Percentiles rank a stretch among this genome's conserved stretches.
Evolutionary conservation across 2,329 filamentous ascomycete species (phyloP).

Genomic region (Aspergillus sp.): DNA sequence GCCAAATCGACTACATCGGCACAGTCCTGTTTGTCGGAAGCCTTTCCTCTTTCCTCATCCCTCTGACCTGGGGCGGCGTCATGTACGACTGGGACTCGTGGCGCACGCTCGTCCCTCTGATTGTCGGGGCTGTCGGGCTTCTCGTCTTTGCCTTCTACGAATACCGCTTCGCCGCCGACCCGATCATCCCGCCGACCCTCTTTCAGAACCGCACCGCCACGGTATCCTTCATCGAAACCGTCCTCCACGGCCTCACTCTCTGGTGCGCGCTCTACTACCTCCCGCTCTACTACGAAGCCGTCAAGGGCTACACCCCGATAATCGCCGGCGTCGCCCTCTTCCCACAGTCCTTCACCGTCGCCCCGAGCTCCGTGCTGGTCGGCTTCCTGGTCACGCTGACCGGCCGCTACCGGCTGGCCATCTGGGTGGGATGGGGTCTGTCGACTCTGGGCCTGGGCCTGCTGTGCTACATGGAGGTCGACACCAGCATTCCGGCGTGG

Average conservation of each 20-base stretch:
- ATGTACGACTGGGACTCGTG: slow-evolving; percentile 57
- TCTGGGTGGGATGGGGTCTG: slow-evolving; percentile 53
- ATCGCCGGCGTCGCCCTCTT: slow-evolving; percentile 50
- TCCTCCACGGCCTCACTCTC: slow-evolving; percentile 29
- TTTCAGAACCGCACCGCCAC: slow-evolving; percentile 35
- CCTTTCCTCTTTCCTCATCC: slow-evolving; percentile 51
- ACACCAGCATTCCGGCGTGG: slow-evolving; percentile 45
- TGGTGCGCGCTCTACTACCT: slow-evolving; percentile 48
- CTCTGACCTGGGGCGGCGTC: slow-evolving; percentile 56
- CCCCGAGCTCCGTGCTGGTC: slow-evolving; percentile 48
- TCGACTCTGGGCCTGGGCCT: slow-evolving; percentile 50
- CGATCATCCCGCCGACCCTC: slow-evolving; percentile 33
- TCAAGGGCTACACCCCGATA: slow-evolving; percentile 45
- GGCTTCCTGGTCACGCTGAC: slow-evolving; percentile 40
- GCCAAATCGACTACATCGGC: slow-evolving; percentile 55
- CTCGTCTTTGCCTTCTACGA: slow-evolving; percentile 48
- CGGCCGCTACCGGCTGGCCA: slow-evolving; percentile 50
- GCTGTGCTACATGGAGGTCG: slow-evolving; percentile 10
- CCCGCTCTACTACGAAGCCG: slow-evolving; percentile 33
- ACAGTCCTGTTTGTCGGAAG: slow-evolving; percentile 52
- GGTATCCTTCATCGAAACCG: slow-evolving; percentile 24
- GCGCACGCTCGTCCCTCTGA: slow-evolving; percentile 52
- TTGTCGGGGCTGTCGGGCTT: slow-evolving; percentile 46
- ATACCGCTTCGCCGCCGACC: slow-evolving; percentile 27
- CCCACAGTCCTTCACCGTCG: slow-evolving; percentile 52